A percentile compares a stretch with the other conserved stretches of the same genome.
Evolutionary conservation across 306 rosid genomes (phyloP).

Genomic region (Quercus variabilis): DNA sequence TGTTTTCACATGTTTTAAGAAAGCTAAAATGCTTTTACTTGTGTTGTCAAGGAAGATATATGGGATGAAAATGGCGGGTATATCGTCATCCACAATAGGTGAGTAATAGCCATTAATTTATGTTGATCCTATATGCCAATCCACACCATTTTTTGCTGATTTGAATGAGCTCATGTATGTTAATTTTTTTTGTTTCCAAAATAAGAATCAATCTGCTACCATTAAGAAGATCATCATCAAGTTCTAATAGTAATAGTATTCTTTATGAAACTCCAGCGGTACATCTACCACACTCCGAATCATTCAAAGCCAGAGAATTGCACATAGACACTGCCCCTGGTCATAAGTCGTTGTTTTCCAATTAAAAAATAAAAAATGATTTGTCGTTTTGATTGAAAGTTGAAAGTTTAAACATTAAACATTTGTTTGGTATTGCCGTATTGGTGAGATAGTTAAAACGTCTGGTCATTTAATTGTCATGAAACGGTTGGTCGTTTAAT

Average conservation of each 20-base stretch:
- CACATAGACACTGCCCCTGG: conserved; percentile 13
- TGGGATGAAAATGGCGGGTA: conserved; percentile 68
- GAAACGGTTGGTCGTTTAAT: too few species aligned
- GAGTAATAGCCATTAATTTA: conserved; percentile 13
- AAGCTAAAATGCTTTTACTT: background rate
- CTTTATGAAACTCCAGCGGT: conserved; percentile 31
- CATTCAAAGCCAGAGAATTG: background rate
- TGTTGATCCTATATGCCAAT: background rate
- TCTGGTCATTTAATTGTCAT: too few species aligned
- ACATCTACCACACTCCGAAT: conserved; percentile 25
- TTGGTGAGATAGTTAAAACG: too few species aligned
- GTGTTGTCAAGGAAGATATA: conserved; percentile 58
- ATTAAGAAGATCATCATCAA: conserved; percentile 46
- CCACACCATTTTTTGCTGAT: background rate
- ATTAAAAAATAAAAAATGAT: too few species aligned
- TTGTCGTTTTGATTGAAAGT: too few species aligned
- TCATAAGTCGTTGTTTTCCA: background rate
- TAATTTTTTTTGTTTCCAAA: conserved; percentile 25
- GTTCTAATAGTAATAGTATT: conserved; percentile 19
- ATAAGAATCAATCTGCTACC: conserved; percentile 49
- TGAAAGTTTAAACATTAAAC: too few species aligned
- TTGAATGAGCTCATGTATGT: background rate
- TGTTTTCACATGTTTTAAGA: background rate
- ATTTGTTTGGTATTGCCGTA: too few species aligned
- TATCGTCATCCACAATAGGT: conserved; percentile 67